These are phyloP conservation scores for Cystobasidiopsis lactophilus DNA, from an alignment of 768 basidiomycete genomes.

Conservation along the genomic window DNA sequence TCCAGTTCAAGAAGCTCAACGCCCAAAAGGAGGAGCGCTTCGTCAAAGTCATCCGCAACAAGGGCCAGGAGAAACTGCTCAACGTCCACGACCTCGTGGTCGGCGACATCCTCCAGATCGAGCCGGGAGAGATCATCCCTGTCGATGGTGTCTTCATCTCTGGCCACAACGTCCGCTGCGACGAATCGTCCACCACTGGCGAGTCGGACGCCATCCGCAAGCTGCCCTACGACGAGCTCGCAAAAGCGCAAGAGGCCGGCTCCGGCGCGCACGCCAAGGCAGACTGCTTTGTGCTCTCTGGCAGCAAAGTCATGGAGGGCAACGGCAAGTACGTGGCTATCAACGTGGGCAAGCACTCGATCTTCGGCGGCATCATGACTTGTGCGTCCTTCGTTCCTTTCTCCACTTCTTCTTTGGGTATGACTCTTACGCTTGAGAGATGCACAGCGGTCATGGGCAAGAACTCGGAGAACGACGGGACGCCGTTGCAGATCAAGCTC, in stretches of 20 bases:
- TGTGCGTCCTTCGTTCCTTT: conserved; percentile 33
- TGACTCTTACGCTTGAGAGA: conserved; percentile 1
- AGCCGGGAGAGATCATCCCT: conserved; percentile 88
- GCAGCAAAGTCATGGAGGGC: conserved; percentile 82
- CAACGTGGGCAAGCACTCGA: conserved; percentile 73
- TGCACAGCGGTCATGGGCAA: conserved; percentile 11
- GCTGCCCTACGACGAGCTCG: conserved; percentile 42
- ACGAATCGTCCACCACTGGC: conserved; percentile 89
- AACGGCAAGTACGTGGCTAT: conserved; percentile 82
- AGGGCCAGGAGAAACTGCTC: conserved; percentile 41
- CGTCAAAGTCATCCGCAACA: conserved; percentile 59
- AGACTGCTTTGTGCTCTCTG: conserved; percentile 80
- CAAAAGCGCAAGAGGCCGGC: conserved; percentile 22
- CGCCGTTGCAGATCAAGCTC: conserved; percentile 80
- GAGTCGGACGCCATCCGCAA: conserved; percentile 93
- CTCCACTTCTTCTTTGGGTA: neutral
- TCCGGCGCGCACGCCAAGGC: conserved; percentile 33
- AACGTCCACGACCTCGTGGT: conserved; percentile 80
- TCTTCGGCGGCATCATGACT: conserved; percentile 96
- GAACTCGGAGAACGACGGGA: conserved; percentile 37
- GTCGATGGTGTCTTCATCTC: conserved; percentile 85
- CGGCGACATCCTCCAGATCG: conserved; percentile 72
- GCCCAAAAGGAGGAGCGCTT: conserved; percentile 80
- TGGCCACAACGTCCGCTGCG: conserved; percentile 84
- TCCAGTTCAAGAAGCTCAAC: conserved; percentile 76